These are phyloP conservation scores for Podosphaera xanthii DNA, from an alignment of 2,329 filamentous ascomycete genomes.

Conservation along the genomic window DNA sequence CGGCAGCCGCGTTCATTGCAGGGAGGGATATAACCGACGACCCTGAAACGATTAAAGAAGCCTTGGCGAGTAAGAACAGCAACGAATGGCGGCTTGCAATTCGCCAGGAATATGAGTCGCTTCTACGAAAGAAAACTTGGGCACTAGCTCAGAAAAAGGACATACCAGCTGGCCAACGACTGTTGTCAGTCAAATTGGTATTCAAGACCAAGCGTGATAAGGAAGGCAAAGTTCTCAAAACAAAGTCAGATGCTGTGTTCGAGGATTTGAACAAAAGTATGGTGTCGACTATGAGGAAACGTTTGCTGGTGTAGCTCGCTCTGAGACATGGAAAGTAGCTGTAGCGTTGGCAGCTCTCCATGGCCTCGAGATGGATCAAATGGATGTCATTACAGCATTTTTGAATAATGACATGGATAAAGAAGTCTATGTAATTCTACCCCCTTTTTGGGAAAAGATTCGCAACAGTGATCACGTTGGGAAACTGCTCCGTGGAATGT, in stretches of 20 bases:
- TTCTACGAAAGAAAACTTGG: background rate
- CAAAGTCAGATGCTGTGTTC: background rate
- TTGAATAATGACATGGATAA: too few relatives aligned
- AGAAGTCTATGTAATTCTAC: too few relatives aligned
- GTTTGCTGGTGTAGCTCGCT: background rate
- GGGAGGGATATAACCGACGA: background rate
- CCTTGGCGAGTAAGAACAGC: background rate
- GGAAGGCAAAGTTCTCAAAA: background rate
- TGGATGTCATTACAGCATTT: too few relatives aligned
- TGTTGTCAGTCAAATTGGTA: background rate
- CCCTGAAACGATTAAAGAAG: background rate
- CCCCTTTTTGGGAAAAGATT: too few relatives aligned
- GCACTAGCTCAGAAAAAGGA: background rate
- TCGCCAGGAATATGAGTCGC: background rate
- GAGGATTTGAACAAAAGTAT: background rate
- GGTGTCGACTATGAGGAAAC: background rate
- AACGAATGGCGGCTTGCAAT: background rate
- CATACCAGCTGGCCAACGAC: background rate
- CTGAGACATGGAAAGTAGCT: background rate
- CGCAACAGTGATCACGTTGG: too few relatives aligned
- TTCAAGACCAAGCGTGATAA: constrained; percentile 1
- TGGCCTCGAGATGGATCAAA: too few relatives aligned
- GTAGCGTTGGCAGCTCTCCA: too few relatives aligned
- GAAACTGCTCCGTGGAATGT: too few relatives aligned
- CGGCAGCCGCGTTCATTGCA: background rate